Base-by-base conservation (phyloP, 169 alveolate genomes). In the Amoebophrya sp. region DNA sequence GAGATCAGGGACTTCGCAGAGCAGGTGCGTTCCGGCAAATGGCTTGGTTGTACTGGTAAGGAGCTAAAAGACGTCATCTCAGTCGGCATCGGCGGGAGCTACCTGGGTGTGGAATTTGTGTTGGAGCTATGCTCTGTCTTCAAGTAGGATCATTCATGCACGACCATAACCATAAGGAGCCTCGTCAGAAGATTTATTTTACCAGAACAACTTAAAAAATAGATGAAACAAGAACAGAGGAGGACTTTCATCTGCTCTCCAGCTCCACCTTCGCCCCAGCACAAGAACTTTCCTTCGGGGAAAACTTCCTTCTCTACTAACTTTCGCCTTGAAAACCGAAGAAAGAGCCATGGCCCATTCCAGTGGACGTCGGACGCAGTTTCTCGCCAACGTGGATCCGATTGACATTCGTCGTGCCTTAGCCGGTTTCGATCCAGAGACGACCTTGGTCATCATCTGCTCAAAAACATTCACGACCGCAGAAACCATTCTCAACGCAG, bases 391-490 rank as follows among this genome's bases (percentile, higher is more conserved):
- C 95, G 99, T 99, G 29, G 99, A 98, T 94, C 99, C 99, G 23
- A 98, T 98, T 93, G 99, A 98, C 92, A 95, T 98, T 47, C 92
- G 95, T 41, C 96, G 99, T 90, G 99, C 98, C 47, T 91, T 97
- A 6, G 97, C 96, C 41, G 99, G 98, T 40, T 93, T 99, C 76
- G 97, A 98, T 91, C 98, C 99, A 3, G 98, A 97, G 93, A 97
- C 97, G 89, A 98, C 99, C 14, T 92, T 97, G 94, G 98, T 98
- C 29, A 95, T 99, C 14, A 95, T 98, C 91, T 97, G 97, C 93
- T 96, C 99, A 55, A 99, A 99, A 96, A 99, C 99, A n/a, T 99
- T 99, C 96, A 98, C 99, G n/a, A 99, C 99, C 36, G 99, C 99
- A 14, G 99, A 99, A 95, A 99, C 99, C 10, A 98, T 98, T 97